Evolutionary conservation across 495 filamentous ascomycete species (phyloP).

Genomic region (Letharia columbiana): DNA sequence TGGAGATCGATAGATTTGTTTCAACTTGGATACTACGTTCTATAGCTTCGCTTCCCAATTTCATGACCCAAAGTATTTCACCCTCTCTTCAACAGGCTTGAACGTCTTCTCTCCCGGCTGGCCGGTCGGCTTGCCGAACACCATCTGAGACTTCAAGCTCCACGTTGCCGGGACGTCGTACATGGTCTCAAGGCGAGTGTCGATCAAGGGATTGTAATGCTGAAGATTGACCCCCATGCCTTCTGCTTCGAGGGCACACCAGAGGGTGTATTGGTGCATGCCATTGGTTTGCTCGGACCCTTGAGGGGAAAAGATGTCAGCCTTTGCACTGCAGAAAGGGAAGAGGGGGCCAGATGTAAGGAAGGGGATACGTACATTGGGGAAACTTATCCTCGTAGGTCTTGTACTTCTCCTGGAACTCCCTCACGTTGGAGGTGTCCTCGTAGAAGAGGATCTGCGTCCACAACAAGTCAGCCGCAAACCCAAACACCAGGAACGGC

Average conservation of each 20-base stretch:
- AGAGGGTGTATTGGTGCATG: conserved; percentile 49
- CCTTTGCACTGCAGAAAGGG: background rate
- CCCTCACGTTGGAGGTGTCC: conserved; percentile 38
- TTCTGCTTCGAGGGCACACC: conserved; percentile 43
- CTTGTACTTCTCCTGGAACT: conserved; percentile 39
- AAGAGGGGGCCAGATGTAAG: too few species aligned
- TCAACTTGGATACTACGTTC: background rate
- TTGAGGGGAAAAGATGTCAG: background rate
- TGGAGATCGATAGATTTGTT: background rate
- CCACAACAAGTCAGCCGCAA: background rate
- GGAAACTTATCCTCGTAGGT: conserved; percentile 39
- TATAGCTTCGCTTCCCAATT: background rate
- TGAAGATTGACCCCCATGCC: conserved; percentile 49
- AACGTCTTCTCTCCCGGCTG: conserved; percentile 32
- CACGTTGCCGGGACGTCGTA: conserved; percentile 42
- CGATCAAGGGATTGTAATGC: conserved; percentile 48
- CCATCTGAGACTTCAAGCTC: conserved; percentile 42
- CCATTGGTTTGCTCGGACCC: conserved; percentile 46
- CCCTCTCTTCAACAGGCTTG: conserved; percentile 34
- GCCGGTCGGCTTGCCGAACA: conserved; percentile 41
- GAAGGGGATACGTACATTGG: conserved; percentile 24
- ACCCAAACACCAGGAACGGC: too few species aligned
- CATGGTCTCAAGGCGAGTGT: conserved; percentile 35
- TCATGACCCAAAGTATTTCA: conserved; percentile 32
- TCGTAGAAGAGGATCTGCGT: conserved; percentile 46